Evolutionary conservation across 495 filamentous ascomycete genomes (phyloP).

Genomic region (Parathielavia appendiculata): DNA sequence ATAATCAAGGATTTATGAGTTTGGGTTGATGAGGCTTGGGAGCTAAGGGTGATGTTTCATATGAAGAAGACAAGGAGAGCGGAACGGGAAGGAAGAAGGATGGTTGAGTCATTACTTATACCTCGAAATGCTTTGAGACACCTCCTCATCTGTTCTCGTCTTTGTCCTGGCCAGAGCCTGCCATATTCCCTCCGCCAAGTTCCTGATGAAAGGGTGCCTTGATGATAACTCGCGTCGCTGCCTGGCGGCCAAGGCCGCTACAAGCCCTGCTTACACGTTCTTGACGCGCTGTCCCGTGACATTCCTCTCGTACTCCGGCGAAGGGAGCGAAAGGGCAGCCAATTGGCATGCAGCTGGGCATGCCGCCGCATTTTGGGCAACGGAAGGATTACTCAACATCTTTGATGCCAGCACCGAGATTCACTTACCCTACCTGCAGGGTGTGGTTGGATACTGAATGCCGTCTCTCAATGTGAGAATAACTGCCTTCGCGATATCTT

Average conservation of each 20-base stretch:
- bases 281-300: constrained; percentile 11
- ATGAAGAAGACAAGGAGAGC: neutral
- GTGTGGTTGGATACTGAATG: too few species aligned
- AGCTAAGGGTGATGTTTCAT: neutral
- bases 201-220: neutral
- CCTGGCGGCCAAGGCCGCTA: constrained; percentile 12
- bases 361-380: neutral
- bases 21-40: neutral
- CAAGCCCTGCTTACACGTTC: neutral
- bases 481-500: too few species aligned
- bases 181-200: neutral
- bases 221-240: constrained; percentile 1
- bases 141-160: too few species aligned
- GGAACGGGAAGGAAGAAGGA: neutral
- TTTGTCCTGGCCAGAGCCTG: neutral
- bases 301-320: neutral
- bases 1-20: too few species aligned
- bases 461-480: too few species aligned
- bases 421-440: too few species aligned
- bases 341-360: neutral
- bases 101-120: neutral
- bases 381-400: neutral
- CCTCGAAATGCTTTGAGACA: too few species aligned
- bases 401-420: too few species aligned
- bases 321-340: neutral